Evolutionary conservation across 78 protist genomes (phyloP), one percentile per base, ranked within the genome.

Genomic region (Neovahlkampfia damariscottae): DNA sequence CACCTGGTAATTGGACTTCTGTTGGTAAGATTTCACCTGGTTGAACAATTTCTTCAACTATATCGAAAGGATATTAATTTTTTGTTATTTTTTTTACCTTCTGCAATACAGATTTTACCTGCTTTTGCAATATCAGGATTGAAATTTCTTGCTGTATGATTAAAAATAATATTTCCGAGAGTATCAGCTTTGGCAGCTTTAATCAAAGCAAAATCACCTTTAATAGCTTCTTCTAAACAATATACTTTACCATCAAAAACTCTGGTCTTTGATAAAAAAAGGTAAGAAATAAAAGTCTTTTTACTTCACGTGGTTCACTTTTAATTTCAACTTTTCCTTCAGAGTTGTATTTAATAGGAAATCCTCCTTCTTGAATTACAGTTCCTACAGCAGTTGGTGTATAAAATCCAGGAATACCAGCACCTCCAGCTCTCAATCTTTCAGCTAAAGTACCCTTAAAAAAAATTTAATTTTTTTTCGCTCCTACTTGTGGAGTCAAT

Each of bases 331-430:
- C 77, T 4, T 28, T 72, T 1, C 91, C 92, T 68, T 88, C 94
- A 3, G 3, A 3, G 28, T 77, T 80, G 88, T 81, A 91, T 71
- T 88, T 91, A 68, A 88, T 91, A 8, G 94, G 93, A 76, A 90
- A 86, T 1, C 93, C 93, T 40, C 97, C 95, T 69, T 83, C 80
- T 39, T 94, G 91, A 30, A 89, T 82, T 28, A 79, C 76, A 1
- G 96, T 95, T 0, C 97, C 98, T 31, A 41, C 83, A n/a, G 87
- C 96, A 0, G 97, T 92, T 6, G 86, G 84, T 2, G 98, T 95
- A 88, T 81, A 95, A 67, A 95, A 95, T 5, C 97, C 98, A 0
- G 98, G 98, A 27, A 95, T 90, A 58, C 98, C 98, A 1, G 98
- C 98, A 41, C 97, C 98, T 34, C 94, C 98, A 1, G 97, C 95